Evolutionary conservation across 2,329 filamentous ascomycete species (phyloP).

Genomic region (Leptographium procerum): DNA sequence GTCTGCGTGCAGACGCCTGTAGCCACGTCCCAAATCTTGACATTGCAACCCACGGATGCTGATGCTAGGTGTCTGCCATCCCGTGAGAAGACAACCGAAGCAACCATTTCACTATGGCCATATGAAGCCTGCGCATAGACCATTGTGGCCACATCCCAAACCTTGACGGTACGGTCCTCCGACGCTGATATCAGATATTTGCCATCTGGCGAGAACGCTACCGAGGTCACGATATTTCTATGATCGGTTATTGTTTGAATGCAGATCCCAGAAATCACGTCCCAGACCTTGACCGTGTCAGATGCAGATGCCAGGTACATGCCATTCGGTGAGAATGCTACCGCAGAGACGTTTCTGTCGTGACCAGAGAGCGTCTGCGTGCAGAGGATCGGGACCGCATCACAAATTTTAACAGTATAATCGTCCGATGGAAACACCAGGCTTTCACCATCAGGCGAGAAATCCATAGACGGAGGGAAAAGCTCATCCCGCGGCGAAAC

Average conservation of each 20-base stretch:
- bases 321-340: background rate
- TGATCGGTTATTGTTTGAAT: background rate
- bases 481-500: too few species aligned
- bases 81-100: background rate
- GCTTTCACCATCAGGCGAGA: too few species aligned
- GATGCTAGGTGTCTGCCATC: background rate
- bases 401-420: too few species aligned
- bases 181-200: background rate
- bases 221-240: background rate
- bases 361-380: too few species aligned
- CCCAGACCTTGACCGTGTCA: background rate
- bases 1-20: background rate
- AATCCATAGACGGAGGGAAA: too few species aligned
- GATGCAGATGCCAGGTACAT: background rate
- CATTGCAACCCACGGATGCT: background rate
- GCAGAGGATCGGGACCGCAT: too few species aligned
- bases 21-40: background rate
- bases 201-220: background rate
- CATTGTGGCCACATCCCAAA: background rate
- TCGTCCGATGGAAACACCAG: too few species aligned
- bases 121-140: background rate
- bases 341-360: too few species aligned
- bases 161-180: background rate
- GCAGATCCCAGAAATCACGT: background rate
- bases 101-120: background rate